These are phyloP conservation scores for Saccharomycopsis sp. DNA, from an alignment of 805 yeast species.

Conservation along the genomic window DNA sequence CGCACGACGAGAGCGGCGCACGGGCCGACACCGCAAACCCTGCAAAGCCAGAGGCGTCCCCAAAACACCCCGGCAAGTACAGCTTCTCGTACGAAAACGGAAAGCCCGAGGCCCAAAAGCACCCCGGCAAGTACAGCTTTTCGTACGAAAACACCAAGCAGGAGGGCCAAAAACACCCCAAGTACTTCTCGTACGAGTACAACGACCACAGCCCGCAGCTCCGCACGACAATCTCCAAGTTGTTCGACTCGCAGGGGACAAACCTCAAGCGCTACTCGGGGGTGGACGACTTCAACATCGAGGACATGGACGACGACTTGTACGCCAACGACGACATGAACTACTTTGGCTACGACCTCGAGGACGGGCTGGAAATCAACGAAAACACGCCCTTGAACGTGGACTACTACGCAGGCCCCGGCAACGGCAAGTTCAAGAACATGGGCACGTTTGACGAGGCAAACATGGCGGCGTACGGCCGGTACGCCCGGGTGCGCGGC, in stretches of 20 bases:
- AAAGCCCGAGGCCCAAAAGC: background rate
- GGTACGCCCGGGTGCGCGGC: constrained; percentile 7
- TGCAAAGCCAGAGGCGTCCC: background rate
- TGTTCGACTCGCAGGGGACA: constrained; percentile 67
- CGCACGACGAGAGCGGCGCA: background rate
- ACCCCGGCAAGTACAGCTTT: background rate
- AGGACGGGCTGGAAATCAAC: constrained; percentile 17
- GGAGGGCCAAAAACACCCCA: background rate
- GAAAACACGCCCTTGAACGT: constrained; percentile 19
- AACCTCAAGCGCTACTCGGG: constrained; percentile 70
- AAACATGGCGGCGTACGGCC: constrained; percentile 8
- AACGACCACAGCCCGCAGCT: constrained; percentile 30
- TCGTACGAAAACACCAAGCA: too few relatives aligned
- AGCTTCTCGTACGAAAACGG: too few relatives aligned
- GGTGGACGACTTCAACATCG: constrained; percentile 46
- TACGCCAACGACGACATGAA: constrained; percentile 31
- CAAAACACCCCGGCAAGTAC: background rate
- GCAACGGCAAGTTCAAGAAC: background rate
- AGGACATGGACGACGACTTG: constrained; percentile 39
- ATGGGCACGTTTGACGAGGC: constrained; percentile 14
- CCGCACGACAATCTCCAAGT: constrained; percentile 63
- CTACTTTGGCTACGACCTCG: constrained; percentile 25
- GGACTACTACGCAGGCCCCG: constrained; percentile 11
- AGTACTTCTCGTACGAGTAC: background rate
- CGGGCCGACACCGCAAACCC: too few relatives aligned